Base-by-base conservation (phyloP, 352 stramenopile genomes). In the Globisporangium acanthophoron region DNA sequence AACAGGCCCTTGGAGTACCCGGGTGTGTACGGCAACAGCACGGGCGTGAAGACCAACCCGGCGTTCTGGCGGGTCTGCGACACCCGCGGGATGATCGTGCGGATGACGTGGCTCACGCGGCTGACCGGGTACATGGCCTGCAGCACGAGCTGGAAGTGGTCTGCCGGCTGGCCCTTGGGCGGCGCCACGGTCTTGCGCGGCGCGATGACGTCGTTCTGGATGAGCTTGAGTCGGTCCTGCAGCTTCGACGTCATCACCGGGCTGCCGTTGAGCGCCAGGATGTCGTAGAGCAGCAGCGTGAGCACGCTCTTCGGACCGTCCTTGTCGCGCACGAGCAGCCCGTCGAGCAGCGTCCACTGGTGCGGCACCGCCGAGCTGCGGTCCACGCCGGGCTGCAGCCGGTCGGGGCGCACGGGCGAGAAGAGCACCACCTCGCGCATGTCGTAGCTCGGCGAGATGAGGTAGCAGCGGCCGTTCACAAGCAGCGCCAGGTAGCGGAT, bases 281-380 rank as follows among this genome's bases (percentile, higher is more conserved):
- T 92, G 61, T 95, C 85, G 61, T 92, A 91, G 27, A 93, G 64
- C 40, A 95, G 73, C 48, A 92, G 70, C n/a, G 78, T 88, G 24
- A 93, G 73, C 61, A 81, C 72, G 13, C 71, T 74, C 56, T 90
- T 92, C 58, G 57, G 62, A 33, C 76, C 78, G 48, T 92, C 83
- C 64, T 91, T 90, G 56, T 95, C 80, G 49, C 76, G 85, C 54
- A 95, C 85, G 40, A 95, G 67, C 48, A 88, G 69, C 13, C 85
- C 85, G 55, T 95, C 85, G 37, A 95, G 68, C 52, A 95, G 82
- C n/a, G 85, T 95, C 85, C 85, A 95, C 64, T 93, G 82, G 62
- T 95, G 85, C 31, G 81, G 76, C 45, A 90, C 78, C 49, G 88
- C 72, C 1, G 73, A 74, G 61, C 75, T 88, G 37, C 85, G 79